Evolutionary conservation across 2,329 filamentous ascomycete species (phyloP).

Genomic region (Ceratocystis albifundus): DNA sequence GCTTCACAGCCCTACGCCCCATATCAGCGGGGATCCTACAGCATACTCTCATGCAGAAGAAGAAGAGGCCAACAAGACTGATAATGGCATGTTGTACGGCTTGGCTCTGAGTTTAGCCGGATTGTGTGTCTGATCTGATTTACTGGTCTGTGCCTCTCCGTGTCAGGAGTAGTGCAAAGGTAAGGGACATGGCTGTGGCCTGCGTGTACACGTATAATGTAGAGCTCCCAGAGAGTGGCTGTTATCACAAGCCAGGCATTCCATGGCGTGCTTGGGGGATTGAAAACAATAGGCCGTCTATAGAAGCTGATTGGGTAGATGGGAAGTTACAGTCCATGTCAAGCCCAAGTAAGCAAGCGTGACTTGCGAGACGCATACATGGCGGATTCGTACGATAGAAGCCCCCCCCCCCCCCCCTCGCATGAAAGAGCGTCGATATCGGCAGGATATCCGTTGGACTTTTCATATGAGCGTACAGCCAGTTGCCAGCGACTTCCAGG

Average conservation of each 20-base stretch:
- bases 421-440: not conserved
- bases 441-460: not conserved
- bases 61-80: not conserved
- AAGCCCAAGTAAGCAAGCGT: not conserved
- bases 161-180: not conserved
- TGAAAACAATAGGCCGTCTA: not conserved
- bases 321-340: not conserved
- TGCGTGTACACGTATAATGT: no score
- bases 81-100: not conserved
- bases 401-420: not conserved
- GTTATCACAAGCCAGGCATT: not conserved
- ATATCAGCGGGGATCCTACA: not conserved
- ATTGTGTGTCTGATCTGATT: not conserved
- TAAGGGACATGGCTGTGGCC: not conserved
- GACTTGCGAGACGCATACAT: not conserved
- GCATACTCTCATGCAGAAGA: not conserved
- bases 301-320: not conserved
- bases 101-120: not conserved
- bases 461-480: no score
- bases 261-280: constrained; percentile 6
- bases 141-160: not conserved
- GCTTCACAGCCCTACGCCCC: constrained; percentile 8
- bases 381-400: not conserved
- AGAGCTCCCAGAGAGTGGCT: not conserved
- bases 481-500: no score